Evolutionary conservation across 2,329 filamentous ascomycete species (phyloP), one percentile per base, ranked within the genome.

Genomic region (Aspergillus sp.): DNA sequence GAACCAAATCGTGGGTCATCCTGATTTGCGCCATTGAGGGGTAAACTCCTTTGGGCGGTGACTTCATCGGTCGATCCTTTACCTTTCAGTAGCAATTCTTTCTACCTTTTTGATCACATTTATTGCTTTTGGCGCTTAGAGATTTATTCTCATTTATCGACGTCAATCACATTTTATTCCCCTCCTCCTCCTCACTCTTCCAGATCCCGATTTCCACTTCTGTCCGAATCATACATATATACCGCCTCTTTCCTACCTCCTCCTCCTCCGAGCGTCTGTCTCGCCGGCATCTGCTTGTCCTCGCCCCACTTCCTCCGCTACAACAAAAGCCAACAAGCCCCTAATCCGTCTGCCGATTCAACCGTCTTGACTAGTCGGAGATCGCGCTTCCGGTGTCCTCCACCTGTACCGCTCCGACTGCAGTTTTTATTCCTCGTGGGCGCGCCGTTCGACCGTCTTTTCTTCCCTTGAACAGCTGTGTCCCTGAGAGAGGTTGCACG

Each of bases 301-400:
- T 2, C 32, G 47, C 42, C 42, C 54, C 54, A 47, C 38, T 21
- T 38, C 41, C 30, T 57, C 32, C 42, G 47, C 42, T 50, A 42
- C 44, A 32, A 17, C 30, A 42, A 41, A 38, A 30, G 32, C 32
- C 25, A 38, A 19, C 52, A 21, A 32, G 39, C 52, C 52, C 30
- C 52, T 47, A 55, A 54, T 36, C 32, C 32, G 32, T 36, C 11
- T 13, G 11, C 32, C 42, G 39, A 47, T 50, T 47, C 57, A 19
- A 62, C 52, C 59, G 54, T 41, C 38, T 39, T 15, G 15, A 50
- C 57, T 61, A 55, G 59, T 25, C 39, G 17, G 19, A 19, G 51
- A 54, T 54, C 49, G 56, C 60, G 51, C 54, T 59, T 61, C 61
- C 53, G 53, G 49, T 48, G 44, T 17, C 51, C 53, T 61, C 55